phyloP scores from a whole-genome alignment of 2,329 filamentous ascomycete genomes.

The Purpureocillium lavendulum region DNA sequence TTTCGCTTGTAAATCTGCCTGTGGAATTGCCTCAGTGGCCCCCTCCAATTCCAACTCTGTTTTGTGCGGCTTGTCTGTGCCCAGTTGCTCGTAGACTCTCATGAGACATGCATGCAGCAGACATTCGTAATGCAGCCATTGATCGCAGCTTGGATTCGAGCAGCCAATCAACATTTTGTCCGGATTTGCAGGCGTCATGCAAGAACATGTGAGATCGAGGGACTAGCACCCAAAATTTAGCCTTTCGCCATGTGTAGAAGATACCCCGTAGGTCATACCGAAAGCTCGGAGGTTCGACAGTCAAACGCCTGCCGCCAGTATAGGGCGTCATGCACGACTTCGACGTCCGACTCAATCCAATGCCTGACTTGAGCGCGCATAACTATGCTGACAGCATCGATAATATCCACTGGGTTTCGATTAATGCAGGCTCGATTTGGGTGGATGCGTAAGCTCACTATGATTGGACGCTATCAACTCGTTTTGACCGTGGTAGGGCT shows the following conservation, averaged over 20 bases:
- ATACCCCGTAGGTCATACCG: constrained; percentile 37
- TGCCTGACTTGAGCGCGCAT: constrained; percentile 52
- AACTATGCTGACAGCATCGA: constrained; percentile 65
- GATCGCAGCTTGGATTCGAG: constrained; percentile 42
- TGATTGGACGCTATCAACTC: constrained; percentile 68
- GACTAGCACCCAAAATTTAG: constrained; percentile 29
- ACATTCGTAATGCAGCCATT: constrained; percentile 58
- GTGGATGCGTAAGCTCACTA: constrained; percentile 37
- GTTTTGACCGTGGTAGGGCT: constrained; percentile 58
- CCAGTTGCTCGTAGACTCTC: constrained; percentile 40
- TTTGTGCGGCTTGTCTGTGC: constrained; percentile 40
- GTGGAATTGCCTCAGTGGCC: too few relatives aligned
- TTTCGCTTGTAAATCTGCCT: too few relatives aligned
- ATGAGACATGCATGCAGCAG: constrained; percentile 46
- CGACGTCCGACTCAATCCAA: constrained; percentile 63
- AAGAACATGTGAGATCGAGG: constrained; percentile 49
- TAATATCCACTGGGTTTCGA: constrained; percentile 53
- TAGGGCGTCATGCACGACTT: constrained; percentile 48
- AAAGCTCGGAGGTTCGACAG: constrained; percentile 46
- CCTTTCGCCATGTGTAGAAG: background rate
- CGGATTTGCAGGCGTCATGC: constrained; percentile 52
- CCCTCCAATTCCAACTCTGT: constrained; percentile 31
- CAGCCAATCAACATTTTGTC: constrained; percentile 53
- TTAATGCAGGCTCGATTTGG: background rate
- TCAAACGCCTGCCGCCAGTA: constrained; percentile 61